Conservation (phyloP, 2,329 filamentous ascomycete species). For the Ascosphaera aggregata region DNA sequence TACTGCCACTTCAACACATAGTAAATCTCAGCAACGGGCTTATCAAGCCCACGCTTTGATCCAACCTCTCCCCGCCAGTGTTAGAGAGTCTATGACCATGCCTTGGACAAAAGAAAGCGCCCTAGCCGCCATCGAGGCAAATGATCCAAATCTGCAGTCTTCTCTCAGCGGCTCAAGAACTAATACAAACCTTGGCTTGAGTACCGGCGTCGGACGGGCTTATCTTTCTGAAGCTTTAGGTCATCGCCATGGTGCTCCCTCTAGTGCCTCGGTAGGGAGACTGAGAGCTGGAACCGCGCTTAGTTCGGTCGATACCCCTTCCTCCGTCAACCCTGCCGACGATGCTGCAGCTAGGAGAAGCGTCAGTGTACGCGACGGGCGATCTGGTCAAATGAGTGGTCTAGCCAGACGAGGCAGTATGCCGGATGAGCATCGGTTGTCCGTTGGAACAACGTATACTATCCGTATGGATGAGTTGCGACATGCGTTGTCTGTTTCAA, state of each 20-base stretch:
- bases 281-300: neutral
- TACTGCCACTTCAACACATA: conserved; percentile 13
- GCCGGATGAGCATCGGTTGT: conserved; percentile 1
- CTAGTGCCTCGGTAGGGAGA: neutral
- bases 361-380: neutral
- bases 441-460: conserved; percentile 8
- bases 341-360: neutral
- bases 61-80: conserved; percentile 37
- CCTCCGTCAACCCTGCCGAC: neutral
- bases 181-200: conserved; percentile 22
- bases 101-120: conserved; percentile 62
- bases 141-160: conserved; percentile 39
- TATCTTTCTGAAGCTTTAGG: conserved; percentile 3
- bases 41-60: conserved; percentile 17
- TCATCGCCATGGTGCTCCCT: neutral
- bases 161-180: conserved; percentile 55
- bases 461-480: conserved; percentile 20
- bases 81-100: conserved; percentile 52
- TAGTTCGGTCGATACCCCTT: neutral
- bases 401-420: neutral
- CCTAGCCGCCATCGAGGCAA: conserved; percentile 40
- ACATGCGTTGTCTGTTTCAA: conserved; percentile 21
- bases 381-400: neutral
- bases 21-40: conserved; percentile 36
- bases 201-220: conserved; percentile 8